Evolutionary conservation across 306 rosid genomes (phyloP).

Genomic region (Ormosia emarginata): DNA sequence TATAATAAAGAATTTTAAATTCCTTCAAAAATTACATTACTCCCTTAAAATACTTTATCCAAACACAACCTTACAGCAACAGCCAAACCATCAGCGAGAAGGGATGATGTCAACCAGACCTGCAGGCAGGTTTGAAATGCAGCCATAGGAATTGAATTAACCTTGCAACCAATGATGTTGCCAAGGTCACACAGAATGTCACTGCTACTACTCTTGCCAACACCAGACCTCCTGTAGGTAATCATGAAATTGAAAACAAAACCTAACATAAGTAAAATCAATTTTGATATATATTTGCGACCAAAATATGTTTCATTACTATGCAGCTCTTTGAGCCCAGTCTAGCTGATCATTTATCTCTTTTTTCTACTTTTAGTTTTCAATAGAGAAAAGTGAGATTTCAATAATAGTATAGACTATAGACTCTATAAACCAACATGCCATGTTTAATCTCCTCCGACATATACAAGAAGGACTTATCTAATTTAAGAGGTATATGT

Average conservation of each 20-base stretch:
- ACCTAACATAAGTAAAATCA: not conserved
- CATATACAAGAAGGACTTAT: not conserved
- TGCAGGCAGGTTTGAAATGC: constrained; percentile 92
- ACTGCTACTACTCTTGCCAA: constrained; percentile 84
- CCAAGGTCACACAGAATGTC: constrained; percentile 86
- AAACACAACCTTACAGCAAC: too few relatives aligned
- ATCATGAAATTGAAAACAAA: not conserved
- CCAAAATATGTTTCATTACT: not conserved
- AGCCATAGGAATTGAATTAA: constrained; percentile 77
- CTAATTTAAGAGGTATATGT: not conserved
- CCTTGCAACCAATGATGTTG: constrained; percentile 87
- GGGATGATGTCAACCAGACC: constrained; percentile 91
- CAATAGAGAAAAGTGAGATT: not conserved
- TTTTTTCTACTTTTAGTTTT: not conserved
- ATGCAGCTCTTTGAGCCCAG: not conserved
- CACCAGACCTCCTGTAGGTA: constrained; percentile 54
- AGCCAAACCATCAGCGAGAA: constrained; percentile 87
- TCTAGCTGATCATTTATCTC: not conserved
- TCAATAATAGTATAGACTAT: not conserved
- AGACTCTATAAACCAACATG: not conserved
- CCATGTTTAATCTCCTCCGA: not conserved
- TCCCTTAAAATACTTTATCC: too few relatives aligned
- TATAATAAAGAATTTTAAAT: too few relatives aligned
- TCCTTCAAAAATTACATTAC: too few relatives aligned
- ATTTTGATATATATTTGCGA: not conserved